Conservation (phyloP, 805 yeast genomes). For the Jamesozyma jinghongensis region DNA sequence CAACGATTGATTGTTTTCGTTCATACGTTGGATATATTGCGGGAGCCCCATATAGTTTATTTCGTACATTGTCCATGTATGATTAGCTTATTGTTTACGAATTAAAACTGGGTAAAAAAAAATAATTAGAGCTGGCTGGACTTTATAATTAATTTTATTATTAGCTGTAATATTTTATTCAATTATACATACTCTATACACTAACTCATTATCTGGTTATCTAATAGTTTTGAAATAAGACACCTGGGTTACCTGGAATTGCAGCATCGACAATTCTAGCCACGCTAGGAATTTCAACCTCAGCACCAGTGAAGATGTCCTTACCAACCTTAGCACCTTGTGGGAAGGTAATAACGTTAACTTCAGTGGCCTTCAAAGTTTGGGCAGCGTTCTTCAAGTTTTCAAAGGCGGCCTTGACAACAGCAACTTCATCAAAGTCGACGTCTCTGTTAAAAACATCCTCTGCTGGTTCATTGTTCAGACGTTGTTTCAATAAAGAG, state of each 20-base stretch:
- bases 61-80: background rate
- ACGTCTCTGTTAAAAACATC: constrained; percentile 86
- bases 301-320: constrained; percentile 60
- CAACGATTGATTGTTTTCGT: too few species aligned
- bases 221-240: constrained; percentile 57
- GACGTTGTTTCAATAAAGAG: constrained; percentile 72
- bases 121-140: too few species aligned
- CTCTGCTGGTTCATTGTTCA: constrained; percentile 56
- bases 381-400: constrained; percentile 59
- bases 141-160: too few species aligned
- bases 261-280: constrained; percentile 73
- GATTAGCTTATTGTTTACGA: too few species aligned
- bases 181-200: too few species aligned
- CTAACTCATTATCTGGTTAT: background rate
- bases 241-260: constrained; percentile 91
- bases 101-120: too few species aligned
- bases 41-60: too few species aligned
- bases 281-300: constrained; percentile 49
- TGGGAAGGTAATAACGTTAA: constrained; percentile 54
- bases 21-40: too few species aligned
- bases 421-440: constrained; percentile 66
- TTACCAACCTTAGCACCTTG: constrained; percentile 56
- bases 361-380: constrained; percentile 42
- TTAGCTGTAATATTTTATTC: too few species aligned
- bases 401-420: constrained; percentile 46